A percentile compares a stretch with the other conserved stretches of the same genome.
phyloP scores from a whole-genome alignment of 192 early-diverging fungal genomes.

The Kickxella alabastrina region DNA sequence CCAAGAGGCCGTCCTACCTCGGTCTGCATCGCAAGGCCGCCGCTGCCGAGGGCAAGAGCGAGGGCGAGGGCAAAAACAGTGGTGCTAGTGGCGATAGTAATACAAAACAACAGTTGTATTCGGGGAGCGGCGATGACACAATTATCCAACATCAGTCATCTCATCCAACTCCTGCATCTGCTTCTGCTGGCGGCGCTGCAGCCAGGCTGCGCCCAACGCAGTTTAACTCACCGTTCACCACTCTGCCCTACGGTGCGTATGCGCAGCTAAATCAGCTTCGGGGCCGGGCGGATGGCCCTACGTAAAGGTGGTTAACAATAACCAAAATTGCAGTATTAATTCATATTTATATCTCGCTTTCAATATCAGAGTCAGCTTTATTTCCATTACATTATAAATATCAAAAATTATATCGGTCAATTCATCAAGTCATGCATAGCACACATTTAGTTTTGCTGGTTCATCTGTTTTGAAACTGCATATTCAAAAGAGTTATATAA shows the following conservation, averaged over 20 bases:
- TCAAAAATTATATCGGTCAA: no score
- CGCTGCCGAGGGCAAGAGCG: background rate
- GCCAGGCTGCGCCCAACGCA: conserved; percentile 32
- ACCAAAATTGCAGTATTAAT: no score
- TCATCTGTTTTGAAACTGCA: no score
- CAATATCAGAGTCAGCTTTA: no score
- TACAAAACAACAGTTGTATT: background rate
- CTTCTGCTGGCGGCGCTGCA: background rate
- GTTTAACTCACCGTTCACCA: conserved; percentile 49
- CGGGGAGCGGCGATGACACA: background rate
- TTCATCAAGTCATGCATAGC: no score
- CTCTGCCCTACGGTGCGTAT: conserved; percentile 39
- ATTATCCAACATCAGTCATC: background rate
- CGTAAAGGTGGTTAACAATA: no score
- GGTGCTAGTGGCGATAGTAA: background rate
- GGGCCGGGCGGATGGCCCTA: no score
- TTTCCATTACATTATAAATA: no score
- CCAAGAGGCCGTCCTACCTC: conserved; percentile 33
- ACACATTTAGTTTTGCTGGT: no score
- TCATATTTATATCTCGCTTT: no score
- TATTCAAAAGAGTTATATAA: no score
- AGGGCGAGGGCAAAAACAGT: background rate
- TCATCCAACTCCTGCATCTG: background rate
- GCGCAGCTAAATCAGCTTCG: conserved; percentile 20
- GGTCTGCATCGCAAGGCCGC: conserved; percentile 30